Base-by-base conservation (phyloP, 2,329 filamentous ascomycete genomes). In the Talaromyces albobiverticillius region DNA sequence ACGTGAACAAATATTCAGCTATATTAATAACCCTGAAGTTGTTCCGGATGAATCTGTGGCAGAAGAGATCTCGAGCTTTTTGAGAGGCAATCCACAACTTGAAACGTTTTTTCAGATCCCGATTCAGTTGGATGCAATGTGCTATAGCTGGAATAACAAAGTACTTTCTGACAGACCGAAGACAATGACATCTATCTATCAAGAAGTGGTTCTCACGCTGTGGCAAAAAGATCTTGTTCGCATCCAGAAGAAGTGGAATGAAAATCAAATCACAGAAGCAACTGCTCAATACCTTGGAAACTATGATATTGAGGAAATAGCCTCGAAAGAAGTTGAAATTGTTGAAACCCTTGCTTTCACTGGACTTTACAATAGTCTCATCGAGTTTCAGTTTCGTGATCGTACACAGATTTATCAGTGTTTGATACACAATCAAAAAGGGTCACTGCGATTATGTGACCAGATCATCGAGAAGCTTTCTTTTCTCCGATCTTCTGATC, bases 71-170 rank as follows among this genome's bases (percentile, higher is more conserved):
- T 51, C 61, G 29, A 50, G 55, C 3, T 76, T 73, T 38, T 59
- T 77, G 5, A 3, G 69, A 43, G 7, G 52, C 0, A 68, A 69
- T 56, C 46, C 22, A 50, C 59, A 73, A 7, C 61, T 77, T 9
- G 58, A 69, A 47, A 64, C 59, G 3, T 66, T 78, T 25, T 63
- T 73, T 2, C 71, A 66, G 14, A 76, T 77, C 41, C 76, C 74
- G 0, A 72, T 78, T 55, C 72, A 71, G 46, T 61, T 78, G 0
- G 75, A 77, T 62, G 75, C 74, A 1, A 53, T 78, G 25, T 77
- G 74, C 54, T 72, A 61, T 40, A 68, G 51, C 14, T 77, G 72
- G 72, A 54, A 64, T 43, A 42, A 59, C 0, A 55, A 62, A 26
- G 46, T 60, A 20, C 13, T 32, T 40, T 23, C 36, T 3, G 40